These are phyloP conservation scores for Clathrospora elynae DNA, from an alignment of 2,329 filamentous ascomycete genomes.

Conservation along the genomic window DNA sequence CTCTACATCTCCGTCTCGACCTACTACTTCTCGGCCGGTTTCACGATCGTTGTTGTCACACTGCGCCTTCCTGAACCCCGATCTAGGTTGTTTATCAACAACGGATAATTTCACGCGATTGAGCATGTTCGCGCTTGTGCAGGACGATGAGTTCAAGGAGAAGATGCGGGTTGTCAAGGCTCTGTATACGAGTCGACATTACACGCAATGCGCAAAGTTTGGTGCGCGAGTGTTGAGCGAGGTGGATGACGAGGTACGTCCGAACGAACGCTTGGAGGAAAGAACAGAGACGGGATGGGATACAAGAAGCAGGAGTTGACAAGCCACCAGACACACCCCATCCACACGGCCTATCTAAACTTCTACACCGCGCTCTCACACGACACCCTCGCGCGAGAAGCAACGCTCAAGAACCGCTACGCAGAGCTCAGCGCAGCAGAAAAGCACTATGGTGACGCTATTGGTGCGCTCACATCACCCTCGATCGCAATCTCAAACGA, in stretches of 20 bases:
- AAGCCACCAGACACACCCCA: constrained; percentile 39
- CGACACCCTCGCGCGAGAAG: constrained; percentile 45
- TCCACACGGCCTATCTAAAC: constrained; percentile 43
- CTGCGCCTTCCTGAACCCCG: constrained; percentile 10
- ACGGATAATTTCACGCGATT: constrained; percentile 3
- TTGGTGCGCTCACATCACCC: constrained; percentile 25
- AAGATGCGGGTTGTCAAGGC: constrained; percentile 38
- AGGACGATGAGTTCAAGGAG: constrained; percentile 28
- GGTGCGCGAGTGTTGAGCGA: constrained; percentile 32
- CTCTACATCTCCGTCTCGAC: not conserved
- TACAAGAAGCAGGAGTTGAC: constrained; percentile 3
- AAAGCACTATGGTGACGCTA: constrained; percentile 42
- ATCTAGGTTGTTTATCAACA: constrained; percentile 9
- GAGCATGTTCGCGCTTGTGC: constrained; percentile 24
- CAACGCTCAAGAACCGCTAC: constrained; percentile 38
- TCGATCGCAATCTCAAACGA: constrained; percentile 21
- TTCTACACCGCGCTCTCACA: constrained; percentile 48
- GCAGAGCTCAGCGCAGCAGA: constrained; percentile 43
- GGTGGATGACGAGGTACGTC: constrained; percentile 30
- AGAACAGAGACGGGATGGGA: no score
- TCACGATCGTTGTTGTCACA: constrained; percentile 7
- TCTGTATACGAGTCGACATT: constrained; percentile 43
- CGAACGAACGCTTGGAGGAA: no score
- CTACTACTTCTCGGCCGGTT: constrained; percentile 5
- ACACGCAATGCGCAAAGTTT: constrained; percentile 43